Conservation (phyloP, 495 filamentous ascomycete species). For the Penicillium salamii region DNA sequence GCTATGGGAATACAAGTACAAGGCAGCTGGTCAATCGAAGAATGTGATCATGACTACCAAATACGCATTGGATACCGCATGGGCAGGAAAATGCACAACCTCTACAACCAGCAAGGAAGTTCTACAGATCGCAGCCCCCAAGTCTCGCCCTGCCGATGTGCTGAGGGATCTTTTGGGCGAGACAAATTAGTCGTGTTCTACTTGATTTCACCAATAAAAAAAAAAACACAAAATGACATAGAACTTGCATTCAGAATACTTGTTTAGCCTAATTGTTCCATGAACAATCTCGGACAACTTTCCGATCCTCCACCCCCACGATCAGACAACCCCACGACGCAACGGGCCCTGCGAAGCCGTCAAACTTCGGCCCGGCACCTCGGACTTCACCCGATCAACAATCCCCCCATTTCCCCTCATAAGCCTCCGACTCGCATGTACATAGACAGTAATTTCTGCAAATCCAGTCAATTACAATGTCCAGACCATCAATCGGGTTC, state of each 20-base stretch:
- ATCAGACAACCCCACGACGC: neutral
- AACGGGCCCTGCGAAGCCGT: no score
- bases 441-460: no score
- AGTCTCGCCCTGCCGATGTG: constrained; percentile 19
- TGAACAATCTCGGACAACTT: neutral
- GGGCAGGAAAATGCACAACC: constrained; percentile 30
- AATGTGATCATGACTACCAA: constrained; percentile 27
- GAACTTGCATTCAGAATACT: no score
- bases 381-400: no score
- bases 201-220: no score
- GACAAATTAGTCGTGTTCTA: no score
- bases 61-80: constrained; percentile 14
- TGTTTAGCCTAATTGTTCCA: no score
- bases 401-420: no score
- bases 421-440: no score
- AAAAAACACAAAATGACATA: no score
- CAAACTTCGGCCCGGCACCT: no score
- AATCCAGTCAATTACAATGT: no score
- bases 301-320: constrained; percentile 12
- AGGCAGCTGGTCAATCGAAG: constrained; percentile 15
- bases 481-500: constrained; percentile 63
- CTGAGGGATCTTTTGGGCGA: constrained; percentile 15
- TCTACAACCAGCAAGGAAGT: constrained; percentile 37
- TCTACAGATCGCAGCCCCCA: constrained; percentile 27
- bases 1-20: constrained; percentile 13